Percentiles rank a stretch among this genome's conserved stretches.
Conservation (phyloP, 1,139 yeast genomes). For the Sugiyamaella pinicola region DNA sequence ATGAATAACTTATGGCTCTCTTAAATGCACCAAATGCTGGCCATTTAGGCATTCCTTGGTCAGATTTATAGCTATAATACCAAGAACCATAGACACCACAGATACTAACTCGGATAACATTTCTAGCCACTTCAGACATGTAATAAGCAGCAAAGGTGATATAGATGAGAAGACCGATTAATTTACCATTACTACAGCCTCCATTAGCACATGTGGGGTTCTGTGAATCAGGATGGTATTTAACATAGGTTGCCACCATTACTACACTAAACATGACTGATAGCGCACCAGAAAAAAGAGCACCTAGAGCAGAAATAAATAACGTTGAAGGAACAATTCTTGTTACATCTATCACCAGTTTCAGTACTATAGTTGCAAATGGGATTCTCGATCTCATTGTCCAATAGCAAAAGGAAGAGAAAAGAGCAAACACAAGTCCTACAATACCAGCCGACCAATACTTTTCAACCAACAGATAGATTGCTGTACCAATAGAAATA, state of each 20-base stretch:
- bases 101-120: conserved; percentile 81
- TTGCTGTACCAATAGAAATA: conserved; percentile 73
- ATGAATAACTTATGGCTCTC: conserved; percentile 81
- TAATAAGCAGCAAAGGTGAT: conserved; percentile 85
- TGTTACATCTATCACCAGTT: conserved; percentile 75
- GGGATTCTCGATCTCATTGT: conserved; percentile 68
- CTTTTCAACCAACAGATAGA: conserved; percentile 58
- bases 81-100: conserved; percentile 89
- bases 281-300: conserved; percentile 64
- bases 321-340: conserved; percentile 69
- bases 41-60: conserved; percentile 76
- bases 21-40: conserved; percentile 83
- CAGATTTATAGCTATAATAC: conserved; percentile 78
- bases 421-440: conserved; percentile 52
- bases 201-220: conserved; percentile 65
- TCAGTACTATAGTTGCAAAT: conserved; percentile 71
- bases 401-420: conserved; percentile 77
- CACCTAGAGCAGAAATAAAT: conserved; percentile 64
- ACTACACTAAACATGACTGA: conserved; percentile 66
- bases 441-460: conserved; percentile 83
- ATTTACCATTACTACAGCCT: conserved; percentile 62
- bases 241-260: conserved; percentile 74
- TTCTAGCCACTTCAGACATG: conserved; percentile 81
- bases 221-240: conserved; percentile 56
- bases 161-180: conserved; percentile 66